A percentile compares a stretch with the other conserved stretches of the same genome.
phyloP scores from a whole-genome alignment of 2,329 filamentous ascomycete genomes.

The Remersonia thermophila region DNA sequence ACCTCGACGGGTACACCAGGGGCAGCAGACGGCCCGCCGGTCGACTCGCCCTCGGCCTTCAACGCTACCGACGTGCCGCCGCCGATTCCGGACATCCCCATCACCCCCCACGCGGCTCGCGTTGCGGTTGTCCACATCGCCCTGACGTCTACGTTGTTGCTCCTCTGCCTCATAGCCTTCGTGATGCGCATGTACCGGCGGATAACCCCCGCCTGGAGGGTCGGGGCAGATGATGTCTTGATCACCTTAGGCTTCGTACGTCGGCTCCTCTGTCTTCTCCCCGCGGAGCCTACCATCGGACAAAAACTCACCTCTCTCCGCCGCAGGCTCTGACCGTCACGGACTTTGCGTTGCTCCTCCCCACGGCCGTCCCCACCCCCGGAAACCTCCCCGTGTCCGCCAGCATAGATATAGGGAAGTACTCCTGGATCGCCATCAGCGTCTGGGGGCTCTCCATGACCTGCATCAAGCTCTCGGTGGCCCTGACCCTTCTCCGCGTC shows the following conservation, averaged over 20 bases:
- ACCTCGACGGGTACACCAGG: no score
- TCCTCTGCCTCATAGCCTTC: slow-evolving; percentile 10
- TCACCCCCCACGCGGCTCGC: slow-evolving; percentile 8
- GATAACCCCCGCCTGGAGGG: slow-evolving; percentile 12
- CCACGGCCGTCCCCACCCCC: slow-evolving; percentile 4
- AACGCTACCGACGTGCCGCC: no score
- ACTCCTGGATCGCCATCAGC: slow-evolving; percentile 14
- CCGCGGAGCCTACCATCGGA: neutral
- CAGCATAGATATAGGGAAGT: slow-evolving; percentile 5
- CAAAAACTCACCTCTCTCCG: neutral
- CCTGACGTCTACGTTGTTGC: slow-evolving; percentile 7
- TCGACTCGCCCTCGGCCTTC: no score
- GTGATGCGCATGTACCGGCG: slow-evolving; percentile 13
- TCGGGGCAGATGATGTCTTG: slow-evolving; percentile 14
- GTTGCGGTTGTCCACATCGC: slow-evolving; percentile 10
- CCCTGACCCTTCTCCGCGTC: slow-evolving; percentile 15
- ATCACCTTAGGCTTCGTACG: slow-evolving; percentile 13
- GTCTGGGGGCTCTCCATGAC: slow-evolving; percentile 17
- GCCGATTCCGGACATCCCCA: slow-evolving; percentile 1
- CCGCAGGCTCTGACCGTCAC: slow-evolving; percentile 11
- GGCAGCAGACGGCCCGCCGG: no score
- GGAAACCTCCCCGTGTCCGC: slow-evolving; percentile 7
- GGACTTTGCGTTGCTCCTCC: slow-evolving; percentile 12
- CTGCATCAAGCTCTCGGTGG: slow-evolving; percentile 16
- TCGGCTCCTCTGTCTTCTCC: neutral